Percentiles rank a stretch among this genome's conserved stretches.
Evolutionary conservation across 208 protist genomes (phyloP).

Genomic region (Acanthamoeba triangularis): DNA sequence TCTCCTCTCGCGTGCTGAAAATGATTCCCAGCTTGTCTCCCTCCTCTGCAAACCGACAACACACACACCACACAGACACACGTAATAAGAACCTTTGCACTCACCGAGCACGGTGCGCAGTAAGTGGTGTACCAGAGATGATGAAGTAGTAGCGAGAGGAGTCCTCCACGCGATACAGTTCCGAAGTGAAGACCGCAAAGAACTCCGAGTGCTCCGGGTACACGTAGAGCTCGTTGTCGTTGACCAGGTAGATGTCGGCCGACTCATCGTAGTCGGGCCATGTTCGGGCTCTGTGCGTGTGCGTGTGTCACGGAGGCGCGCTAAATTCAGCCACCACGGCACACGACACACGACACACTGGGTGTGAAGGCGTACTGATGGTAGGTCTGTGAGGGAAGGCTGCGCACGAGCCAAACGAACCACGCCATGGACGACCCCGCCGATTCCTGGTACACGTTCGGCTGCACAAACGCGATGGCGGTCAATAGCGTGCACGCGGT

Average conservation of each 20-base stretch:
- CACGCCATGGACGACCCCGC: constrained; percentile 28
- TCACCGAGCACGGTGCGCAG: too few species aligned
- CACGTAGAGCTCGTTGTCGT: constrained; percentile 63
- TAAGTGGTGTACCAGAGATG: not conserved
- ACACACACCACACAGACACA: too few species aligned
- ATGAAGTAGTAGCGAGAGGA: constrained; percentile 59
- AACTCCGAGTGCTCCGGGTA: constrained; percentile 58
- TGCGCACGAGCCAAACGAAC: constrained; percentile 62
- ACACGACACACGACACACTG: not conserved
- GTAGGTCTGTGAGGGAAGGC: constrained; percentile 25
- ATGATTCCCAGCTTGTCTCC: constrained; percentile 53
- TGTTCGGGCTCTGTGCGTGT: not conserved
- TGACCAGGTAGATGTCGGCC: constrained; percentile 60
- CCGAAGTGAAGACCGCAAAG: constrained; percentile 52
- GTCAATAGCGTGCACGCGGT: not conserved
- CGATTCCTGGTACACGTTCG: not conserved
- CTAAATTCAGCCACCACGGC: not conserved
- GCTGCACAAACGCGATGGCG: not conserved
- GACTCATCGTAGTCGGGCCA: constrained; percentile 65
- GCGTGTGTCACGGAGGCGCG: too few species aligned
- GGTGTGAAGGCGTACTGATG: not conserved
- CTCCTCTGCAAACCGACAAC: not conserved
- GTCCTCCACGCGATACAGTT: constrained; percentile 66
- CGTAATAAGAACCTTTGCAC: too few species aligned
- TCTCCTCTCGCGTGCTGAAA: constrained; percentile 57